Evolutionary conservation across 495 filamentous ascomycete species (phyloP), one percentile per base, ranked within the genome.

Genomic region (Pyronema domesticum): DNA sequence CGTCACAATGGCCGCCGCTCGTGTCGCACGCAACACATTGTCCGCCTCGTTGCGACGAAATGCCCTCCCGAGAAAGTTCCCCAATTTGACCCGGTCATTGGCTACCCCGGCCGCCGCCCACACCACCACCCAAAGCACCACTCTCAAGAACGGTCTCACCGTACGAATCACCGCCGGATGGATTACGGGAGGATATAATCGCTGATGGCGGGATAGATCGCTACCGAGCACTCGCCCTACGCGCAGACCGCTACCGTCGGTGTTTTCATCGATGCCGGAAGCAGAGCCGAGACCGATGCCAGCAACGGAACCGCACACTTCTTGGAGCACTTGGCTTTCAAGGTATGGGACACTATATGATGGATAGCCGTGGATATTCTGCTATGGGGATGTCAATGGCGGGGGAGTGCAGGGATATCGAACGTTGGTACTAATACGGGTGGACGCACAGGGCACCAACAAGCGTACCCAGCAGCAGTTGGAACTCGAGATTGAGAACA

Each of bases 251-350:
- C 86, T 61, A 99, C 91, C 46, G 93, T 96, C 63, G 91, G 91
- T 66, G 85, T 99, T 45, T 99, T 93, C 85, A 96, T 99, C 69
- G 93, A 99, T 75, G 89, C 91, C 76, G 91, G 91, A 70, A 93
- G 85, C 71, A 79, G 91, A 69, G 88, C 91, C 70, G 91, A 99
- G 79, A 99, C 91, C 62, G 85, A 91, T 73, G 86, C 83, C 79
- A 94, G 88, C 65, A 96, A 95, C 76, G 91, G 91, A 73, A 96
- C 93, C 57, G 91, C 91, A 57, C 91, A 99, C 76, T 99, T 96
- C 78, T 79, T 99, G 59, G 91, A 99, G 75, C 91, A 99, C 73
- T 78, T 99, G 68, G 93, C 93, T 63, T 99, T 99, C 79, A 99
- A 99, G 83, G 88, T 94, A 30, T 30, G 75, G 47, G 55, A 44